Evolutionary conservation across 2,329 filamentous ascomycete genomes (phyloP).

Genomic region (Elsinoe australis): DNA sequence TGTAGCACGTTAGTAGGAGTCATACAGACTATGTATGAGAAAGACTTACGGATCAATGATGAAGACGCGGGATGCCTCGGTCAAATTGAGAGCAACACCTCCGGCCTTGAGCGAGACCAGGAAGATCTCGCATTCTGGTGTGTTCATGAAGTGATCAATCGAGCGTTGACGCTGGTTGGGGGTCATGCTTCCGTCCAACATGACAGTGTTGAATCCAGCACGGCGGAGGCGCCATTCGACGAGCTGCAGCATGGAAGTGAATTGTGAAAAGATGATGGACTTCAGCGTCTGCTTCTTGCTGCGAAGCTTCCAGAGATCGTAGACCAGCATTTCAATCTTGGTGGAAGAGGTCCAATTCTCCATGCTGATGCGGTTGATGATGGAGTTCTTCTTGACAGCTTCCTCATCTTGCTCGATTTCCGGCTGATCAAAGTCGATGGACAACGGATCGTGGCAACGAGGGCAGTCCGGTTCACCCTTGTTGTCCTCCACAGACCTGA

Average conservation of each 20-base stretch:
- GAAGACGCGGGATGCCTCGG: constrained; percentile 88
- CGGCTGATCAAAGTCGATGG: constrained; percentile 89
- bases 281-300: constrained; percentile 92
- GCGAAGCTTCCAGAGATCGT: constrained; percentile 84
- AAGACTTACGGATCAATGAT: constrained; percentile 83
- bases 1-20: constrained; percentile 35
- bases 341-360: constrained; percentile 97
- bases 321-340: constrained; percentile 94
- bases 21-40: not conserved
- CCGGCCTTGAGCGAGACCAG: constrained; percentile 93
- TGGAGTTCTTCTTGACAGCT: constrained; percentile 85
- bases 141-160: constrained; percentile 95
- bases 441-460: constrained; percentile 79
- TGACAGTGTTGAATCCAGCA: constrained; percentile 95
- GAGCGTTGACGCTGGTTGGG: constrained; percentile 86
- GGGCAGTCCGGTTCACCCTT: constrained; percentile 65
- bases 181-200: constrained; percentile 97
- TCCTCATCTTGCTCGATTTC: constrained; percentile 89
- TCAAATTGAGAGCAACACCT: constrained; percentile 89
- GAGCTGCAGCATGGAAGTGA: constrained; percentile 93
- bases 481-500: constrained; percentile 64
- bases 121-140: constrained; percentile 90
- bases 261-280: constrained; percentile 95
- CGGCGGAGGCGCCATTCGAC: constrained; percentile 94
- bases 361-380: constrained; percentile 98